Conservation (phyloP, 306 rosid genomes). For the Vachellia pachyceras region DNA sequence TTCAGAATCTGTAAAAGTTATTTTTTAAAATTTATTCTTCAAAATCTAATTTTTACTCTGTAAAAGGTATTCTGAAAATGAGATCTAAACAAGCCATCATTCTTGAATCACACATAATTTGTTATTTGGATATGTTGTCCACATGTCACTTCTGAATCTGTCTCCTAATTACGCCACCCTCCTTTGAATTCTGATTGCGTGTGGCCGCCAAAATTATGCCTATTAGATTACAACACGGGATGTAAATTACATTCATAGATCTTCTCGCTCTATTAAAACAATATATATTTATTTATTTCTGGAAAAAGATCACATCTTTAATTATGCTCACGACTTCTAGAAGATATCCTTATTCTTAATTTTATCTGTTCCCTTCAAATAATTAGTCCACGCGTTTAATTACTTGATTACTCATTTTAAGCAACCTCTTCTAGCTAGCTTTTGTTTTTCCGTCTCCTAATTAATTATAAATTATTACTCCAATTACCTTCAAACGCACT, state of each 20-base stretch:
- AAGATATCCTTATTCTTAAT: not conserved
- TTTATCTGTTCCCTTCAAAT: not conserved
- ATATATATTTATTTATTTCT: not conserved
- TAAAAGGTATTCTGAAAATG: too few species aligned
- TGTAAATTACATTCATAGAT: not conserved
- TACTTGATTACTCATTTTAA: constrained; percentile 12
- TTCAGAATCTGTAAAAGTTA: too few species aligned
- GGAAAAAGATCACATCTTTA: not conserved
- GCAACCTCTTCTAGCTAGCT: not conserved
- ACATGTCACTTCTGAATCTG: not conserved
- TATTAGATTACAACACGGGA: not conserved
- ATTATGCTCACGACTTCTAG: not conserved
- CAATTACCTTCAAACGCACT: not conserved
- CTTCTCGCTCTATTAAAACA: too few species aligned
- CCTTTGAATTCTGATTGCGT: not conserved
- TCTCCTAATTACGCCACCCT: not conserved
- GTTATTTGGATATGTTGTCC: not conserved
- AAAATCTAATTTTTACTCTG: too few species aligned
- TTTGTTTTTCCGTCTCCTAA: not conserved
- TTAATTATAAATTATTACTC: not conserved
- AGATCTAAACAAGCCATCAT: too few species aligned
- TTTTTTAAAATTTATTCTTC: too few species aligned
- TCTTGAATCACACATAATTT: too few species aligned
- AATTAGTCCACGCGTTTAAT: too few species aligned
- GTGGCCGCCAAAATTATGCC: not conserved